Evolutionary conservation across 2,329 filamentous ascomycete genomes (phyloP).

Genomic region (Venturia aucupariae): DNA sequence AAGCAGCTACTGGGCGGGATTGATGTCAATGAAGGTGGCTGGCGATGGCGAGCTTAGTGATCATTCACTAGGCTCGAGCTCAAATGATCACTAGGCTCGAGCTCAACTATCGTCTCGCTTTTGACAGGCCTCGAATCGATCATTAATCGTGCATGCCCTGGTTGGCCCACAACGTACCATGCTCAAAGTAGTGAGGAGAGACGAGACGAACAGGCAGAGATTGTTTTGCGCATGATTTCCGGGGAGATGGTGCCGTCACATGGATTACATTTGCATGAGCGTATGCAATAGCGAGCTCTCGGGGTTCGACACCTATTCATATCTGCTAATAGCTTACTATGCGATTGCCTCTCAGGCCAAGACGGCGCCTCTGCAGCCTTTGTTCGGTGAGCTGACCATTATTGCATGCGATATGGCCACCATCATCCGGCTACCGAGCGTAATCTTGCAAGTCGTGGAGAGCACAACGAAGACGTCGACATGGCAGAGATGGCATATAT

Average conservation of each 20-base stretch:
- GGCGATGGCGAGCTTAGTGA: not conserved
- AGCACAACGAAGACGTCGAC: not conserved
- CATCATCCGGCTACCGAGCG: not conserved
- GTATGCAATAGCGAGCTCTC: not conserved
- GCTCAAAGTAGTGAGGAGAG: not conserved
- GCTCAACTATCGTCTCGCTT: not conserved
- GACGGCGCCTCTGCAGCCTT: not conserved
- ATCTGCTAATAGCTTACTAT: not conserved
- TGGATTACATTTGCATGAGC: not conserved
- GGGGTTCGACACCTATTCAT: not conserved
- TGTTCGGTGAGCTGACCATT: not conserved
- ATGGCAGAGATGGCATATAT: not conserved
- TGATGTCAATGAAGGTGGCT: not conserved
- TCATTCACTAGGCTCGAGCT: conserved; percentile 2
- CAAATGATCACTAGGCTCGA: not conserved
- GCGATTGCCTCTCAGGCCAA: not conserved
- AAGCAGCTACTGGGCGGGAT: not conserved
- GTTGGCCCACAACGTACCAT: not conserved
- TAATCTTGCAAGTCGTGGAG: not conserved
- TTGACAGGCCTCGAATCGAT: not conserved
- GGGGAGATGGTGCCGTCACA: not conserved
- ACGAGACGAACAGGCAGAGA: not conserved
- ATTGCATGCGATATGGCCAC: not conserved
- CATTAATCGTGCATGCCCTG: not conserved
- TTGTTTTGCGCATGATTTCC: not conserved